These are phyloP conservation scores for Xenoacremonium recifei DNA, from an alignment of 2,329 filamentous ascomycete genomes.

Conservation along the genomic window DNA sequence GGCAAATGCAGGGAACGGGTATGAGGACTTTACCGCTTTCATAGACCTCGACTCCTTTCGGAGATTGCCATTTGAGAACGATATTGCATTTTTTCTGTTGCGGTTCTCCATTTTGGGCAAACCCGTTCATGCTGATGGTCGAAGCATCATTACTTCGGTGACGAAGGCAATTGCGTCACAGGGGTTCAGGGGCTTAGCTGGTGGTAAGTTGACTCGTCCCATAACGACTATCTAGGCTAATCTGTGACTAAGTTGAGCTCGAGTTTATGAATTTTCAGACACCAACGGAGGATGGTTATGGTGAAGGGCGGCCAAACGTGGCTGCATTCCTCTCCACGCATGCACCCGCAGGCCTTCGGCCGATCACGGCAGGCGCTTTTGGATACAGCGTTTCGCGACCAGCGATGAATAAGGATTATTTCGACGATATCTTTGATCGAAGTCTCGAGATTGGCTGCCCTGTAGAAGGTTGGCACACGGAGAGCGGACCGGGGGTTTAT, in stretches of 20 bases:
- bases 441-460: constrained; percentile 69
- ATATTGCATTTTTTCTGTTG: constrained; percentile 74
- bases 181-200: constrained; percentile 71
- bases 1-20: constrained; percentile 78
- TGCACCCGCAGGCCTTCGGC: constrained; percentile 60
- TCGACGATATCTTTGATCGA: constrained; percentile 72
- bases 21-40: constrained; percentile 71
- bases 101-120: constrained; percentile 72
- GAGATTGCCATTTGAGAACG: constrained; percentile 76
- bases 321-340: constrained; percentile 65
- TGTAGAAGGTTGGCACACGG: constrained; percentile 82
- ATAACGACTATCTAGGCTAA: too few relatives aligned
- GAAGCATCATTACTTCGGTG: constrained; percentile 62
- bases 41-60: constrained; percentile 70
- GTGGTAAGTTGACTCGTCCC: constrained; percentile 51
- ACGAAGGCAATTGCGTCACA: constrained; percentile 59
- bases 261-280: constrained; percentile 58
- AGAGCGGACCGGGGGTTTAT: constrained; percentile 66
- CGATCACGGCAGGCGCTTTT: constrained; percentile 79
- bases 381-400: constrained; percentile 77
- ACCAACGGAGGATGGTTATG: constrained; percentile 26
- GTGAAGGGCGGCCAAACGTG: constrained; percentile 54
- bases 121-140: constrained; percentile 68
- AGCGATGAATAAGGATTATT: constrained; percentile 79
- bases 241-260: constrained; percentile 63